Base-by-base conservation (phyloP, 306 rosid genomes). In the Vicia sativa region DNA sequence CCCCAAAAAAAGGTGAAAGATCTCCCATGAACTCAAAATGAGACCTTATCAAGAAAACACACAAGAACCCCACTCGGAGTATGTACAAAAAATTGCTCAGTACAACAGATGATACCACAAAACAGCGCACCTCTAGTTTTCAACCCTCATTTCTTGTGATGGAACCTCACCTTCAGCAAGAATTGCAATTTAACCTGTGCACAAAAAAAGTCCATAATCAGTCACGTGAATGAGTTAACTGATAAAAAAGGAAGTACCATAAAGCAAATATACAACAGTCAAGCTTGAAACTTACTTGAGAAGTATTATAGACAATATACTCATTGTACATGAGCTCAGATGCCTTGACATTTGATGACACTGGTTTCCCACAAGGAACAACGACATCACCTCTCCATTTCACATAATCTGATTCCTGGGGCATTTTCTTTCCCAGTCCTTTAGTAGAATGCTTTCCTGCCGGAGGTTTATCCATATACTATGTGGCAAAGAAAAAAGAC, bases 291-390 rank as follows among this genome's bases (percentile, higher is more conserved):
- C 97, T 83, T 88, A 90, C 99, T 71, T 90, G 99, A 57, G 96
- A 87, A 10, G 89, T 88, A 76, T 88, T 66, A 43, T 93, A 93
- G 48, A 90, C 99, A 74, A 93, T 90, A 74, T 83, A 93, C 89
- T 90, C 99, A 10, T 93, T 93, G 82, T 93, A 93, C 99, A 90
- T 86, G 60, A 93, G 86, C 84, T 88, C 97, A 5, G 97, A 79
- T 19, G 84, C 49, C 83, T 71, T 86, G 73, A 83, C 75, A 66
- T 79, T 85, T 10, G 96, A 83, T 42, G 88, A 12, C 66, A 93
- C 97, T 29, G 97, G 97, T 75, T 93, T 90, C 62, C 99, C 99
- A 71, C 95, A 90, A 12, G 99, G 99, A 82, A 93, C 95, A 6
- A 72, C 77, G 21, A 93, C 91, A 54, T 82, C 87, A 31, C 76